Evolutionary conservation across 1,284 basidiomycete species (phyloP), one percentile per base, ranked within the genome.

Genomic region (Melampsora americana): DNA sequence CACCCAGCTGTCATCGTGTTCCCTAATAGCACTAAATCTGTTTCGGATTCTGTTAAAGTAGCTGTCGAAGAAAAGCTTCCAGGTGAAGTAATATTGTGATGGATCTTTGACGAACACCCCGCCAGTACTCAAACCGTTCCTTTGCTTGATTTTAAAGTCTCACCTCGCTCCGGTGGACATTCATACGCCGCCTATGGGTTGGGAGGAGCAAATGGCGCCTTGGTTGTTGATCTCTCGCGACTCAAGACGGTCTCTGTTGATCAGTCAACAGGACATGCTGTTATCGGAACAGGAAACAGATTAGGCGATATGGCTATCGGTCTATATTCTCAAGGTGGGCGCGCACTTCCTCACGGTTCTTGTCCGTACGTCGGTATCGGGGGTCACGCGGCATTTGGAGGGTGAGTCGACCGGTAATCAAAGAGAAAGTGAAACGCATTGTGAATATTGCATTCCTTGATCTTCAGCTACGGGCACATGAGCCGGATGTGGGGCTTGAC

Each of bases 301-400:
- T 77, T 84, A 0, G 83, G 83, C 1, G 83, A 83, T 62, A 80
- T 84, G 14, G 81, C 81, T 39, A 79, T 83, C 42, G 79, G 78
- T 7, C 77, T 84, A 7, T 80, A 82, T 77, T 50, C 77, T 5
- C 77, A 81, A 42, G 82, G 80, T n/a, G 61, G 60, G 65, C 78
- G 80, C 11, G 83, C 79, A 16, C 78, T 83, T 68, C 78, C 82
- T 0, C 82, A 82, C n/a, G 83, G 83, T 0, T 80, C 80, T 5
- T 83, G 82, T 61, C 80, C 83, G 0, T 80, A 79, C 16, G 83
- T 84, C 26, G 83, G 83, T 5, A 77, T 81, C 5, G 83, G 83
- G 2, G 80, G 80, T 0, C 82, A 83, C 53, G 80, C 79, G 9
- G 79, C 80, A 12, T 83, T 80, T 67, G 83, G 82, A 32, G 70